Percentiles rank a stretch among this genome's conserved stretches.
phyloP scores from a whole-genome alignment of 176 grass and related monocot genomes.

The Canna indica region DNA sequence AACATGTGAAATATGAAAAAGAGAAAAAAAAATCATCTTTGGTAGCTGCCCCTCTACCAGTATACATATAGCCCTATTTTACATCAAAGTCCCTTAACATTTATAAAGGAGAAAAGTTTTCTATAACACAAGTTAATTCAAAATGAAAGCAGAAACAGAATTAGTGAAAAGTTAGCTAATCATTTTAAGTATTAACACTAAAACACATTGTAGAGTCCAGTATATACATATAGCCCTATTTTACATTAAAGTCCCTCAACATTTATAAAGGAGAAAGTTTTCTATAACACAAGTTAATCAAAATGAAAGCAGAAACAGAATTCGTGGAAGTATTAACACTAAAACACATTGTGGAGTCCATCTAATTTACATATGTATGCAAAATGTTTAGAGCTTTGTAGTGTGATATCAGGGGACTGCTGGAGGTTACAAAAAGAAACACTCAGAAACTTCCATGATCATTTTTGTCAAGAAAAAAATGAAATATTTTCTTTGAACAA shows the following conservation, averaged over 20 bases:
- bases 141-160: not conserved
- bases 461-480: not conserved
- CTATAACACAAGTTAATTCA: not conserved
- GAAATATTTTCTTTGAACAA: not conserved
- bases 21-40: too few species aligned
- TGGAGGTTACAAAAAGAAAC: not conserved
- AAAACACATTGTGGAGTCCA: too few species aligned
- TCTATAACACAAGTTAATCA: not conserved
- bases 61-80: too few species aligned
- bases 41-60: too few species aligned
- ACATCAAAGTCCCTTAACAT: too few species aligned
- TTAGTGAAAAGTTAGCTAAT: not conserved
- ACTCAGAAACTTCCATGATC: not conserved
- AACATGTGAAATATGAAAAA: too few species aligned
- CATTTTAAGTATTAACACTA: too few species aligned
- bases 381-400: not conserved
- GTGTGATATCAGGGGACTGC: not conserved
- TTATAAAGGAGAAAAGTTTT: not conserved
- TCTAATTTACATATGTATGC: too few species aligned
- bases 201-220: too few species aligned
- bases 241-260: too few species aligned
- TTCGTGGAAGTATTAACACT: not conserved
- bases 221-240: too few species aligned
- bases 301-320: not conserved
- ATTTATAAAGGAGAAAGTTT: not conserved